These are phyloP conservation scores for Galeopsis tetrahit DNA, from an alignment of 257 asterid genomes.

Conservation along the genomic window DNA sequence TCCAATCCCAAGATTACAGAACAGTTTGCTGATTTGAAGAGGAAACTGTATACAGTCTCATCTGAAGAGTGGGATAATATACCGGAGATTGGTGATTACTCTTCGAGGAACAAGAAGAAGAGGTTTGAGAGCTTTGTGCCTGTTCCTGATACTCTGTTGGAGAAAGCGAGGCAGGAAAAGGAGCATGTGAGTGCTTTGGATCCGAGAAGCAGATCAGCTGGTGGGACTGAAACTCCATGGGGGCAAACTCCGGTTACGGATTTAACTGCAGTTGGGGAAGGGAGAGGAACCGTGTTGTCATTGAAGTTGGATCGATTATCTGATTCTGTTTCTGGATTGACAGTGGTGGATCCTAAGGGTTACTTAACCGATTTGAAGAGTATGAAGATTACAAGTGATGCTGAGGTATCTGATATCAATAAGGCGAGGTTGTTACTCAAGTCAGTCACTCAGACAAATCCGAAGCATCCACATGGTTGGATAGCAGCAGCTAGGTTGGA, in stretches of 20 bases:
- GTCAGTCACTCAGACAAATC: slow-evolving; percentile 83
- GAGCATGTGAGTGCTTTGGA: slow-evolving; percentile 91
- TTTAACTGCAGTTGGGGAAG: slow-evolving; percentile 97
- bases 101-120: slow-evolving; percentile 80
- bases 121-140: slow-evolving; percentile 94
- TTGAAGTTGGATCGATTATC: slow-evolving; percentile 83
- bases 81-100: slow-evolving; percentile 90
- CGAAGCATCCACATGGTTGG: slow-evolving; percentile 97
- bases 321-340: slow-evolving; percentile 84
- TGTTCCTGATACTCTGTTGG: slow-evolving; percentile 83
- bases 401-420: slow-evolving; percentile 90
- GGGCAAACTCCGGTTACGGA: slow-evolving; percentile 87
- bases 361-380: slow-evolving; percentile 94
- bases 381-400: slow-evolving; percentile 91
- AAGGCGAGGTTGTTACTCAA: slow-evolving; percentile 87
- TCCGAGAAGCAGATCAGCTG: slow-evolving; percentile 79
- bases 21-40: slow-evolving; percentile 91
- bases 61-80: slow-evolving; percentile 84
- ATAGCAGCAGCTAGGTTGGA: slow-evolving; percentile 96
- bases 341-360: slow-evolving; percentile 96
- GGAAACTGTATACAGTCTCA: slow-evolving; percentile 67
- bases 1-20: slow-evolving; percentile 89
- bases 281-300: slow-evolving; percentile 91
- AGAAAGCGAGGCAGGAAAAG: slow-evolving; percentile 93
- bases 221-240: slow-evolving; percentile 95